A percentile compares a stretch with the other conserved stretches of the same genome.
Conservation (phyloP, 805 yeast species). For the Pichia occidentalis region DNA sequence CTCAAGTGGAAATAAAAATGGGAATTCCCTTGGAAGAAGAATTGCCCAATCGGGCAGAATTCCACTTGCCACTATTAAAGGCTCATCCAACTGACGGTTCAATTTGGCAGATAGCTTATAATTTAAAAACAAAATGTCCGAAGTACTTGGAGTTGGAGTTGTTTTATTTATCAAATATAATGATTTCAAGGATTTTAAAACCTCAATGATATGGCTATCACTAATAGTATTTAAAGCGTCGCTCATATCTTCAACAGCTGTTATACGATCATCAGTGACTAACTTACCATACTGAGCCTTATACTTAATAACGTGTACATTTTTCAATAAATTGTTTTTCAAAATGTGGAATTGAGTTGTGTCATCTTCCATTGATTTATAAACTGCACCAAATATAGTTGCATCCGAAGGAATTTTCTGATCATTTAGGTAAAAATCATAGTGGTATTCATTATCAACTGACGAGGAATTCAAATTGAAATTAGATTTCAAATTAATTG, state of each 20-base stretch:
- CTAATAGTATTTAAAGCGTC: conserved; percentile 27
- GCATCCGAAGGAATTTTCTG: conserved; percentile 55
- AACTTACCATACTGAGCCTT: conserved; percentile 58
- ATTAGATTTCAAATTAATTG: neutral
- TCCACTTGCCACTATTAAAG: conserved; percentile 79
- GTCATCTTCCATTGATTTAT: conserved; percentile 26
- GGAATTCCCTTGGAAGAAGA: conserved; percentile 61
- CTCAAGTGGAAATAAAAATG: conserved; percentile 81
- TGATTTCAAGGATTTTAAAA: conserved; percentile 43
- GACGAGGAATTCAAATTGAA: conserved; percentile 15
- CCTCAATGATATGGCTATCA: conserved; percentile 32
- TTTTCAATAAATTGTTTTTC: conserved; percentile 32
- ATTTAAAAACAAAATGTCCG: conserved; percentile 47
- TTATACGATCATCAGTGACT: conserved; percentile 39
- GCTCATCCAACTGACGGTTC: conserved; percentile 83
- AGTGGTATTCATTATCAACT: conserved; percentile 27
- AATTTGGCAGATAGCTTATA: conserved; percentile 81
- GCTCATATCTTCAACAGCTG: conserved; percentile 25
- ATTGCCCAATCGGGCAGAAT: conserved; percentile 82
- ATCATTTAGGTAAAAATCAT: conserved; percentile 55
- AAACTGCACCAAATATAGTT: conserved; percentile 72
- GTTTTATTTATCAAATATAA: conserved; percentile 35
- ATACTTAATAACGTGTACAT: conserved; percentile 36
- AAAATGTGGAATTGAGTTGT: conserved; percentile 23
- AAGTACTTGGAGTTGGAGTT: conserved; percentile 21